These are phyloP conservation scores for Cladophialophora carrionii DNA, from an alignment of 2,329 filamentous ascomycete genomes.

Conservation along the genomic window DNA sequence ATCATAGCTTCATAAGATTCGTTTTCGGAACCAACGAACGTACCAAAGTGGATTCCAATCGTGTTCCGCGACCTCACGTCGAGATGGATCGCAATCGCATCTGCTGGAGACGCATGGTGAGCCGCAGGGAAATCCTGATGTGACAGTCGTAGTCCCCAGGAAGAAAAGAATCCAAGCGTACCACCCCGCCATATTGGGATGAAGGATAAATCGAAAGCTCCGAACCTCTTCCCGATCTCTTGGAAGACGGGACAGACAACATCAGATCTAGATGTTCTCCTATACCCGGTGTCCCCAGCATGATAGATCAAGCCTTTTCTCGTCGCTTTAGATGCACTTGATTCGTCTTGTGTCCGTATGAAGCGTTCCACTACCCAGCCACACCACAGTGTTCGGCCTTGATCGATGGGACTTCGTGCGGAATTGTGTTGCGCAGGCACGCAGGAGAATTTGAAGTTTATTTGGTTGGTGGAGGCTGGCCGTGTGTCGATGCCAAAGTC, in stretches of 20 bases:
- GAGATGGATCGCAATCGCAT: constrained; percentile 53
- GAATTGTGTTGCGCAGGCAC: constrained; percentile 50
- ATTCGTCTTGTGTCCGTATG: constrained; percentile 43
- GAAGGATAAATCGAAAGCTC: constrained; percentile 55
- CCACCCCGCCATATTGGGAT: constrained; percentile 54
- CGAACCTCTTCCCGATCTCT: constrained; percentile 52
- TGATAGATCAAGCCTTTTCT: constrained; percentile 41
- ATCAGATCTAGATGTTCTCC: constrained; percentile 41
- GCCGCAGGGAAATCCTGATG: constrained; percentile 51
- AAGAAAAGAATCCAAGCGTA: constrained; percentile 32
- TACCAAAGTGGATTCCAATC: constrained; percentile 58
- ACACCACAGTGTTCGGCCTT: constrained; percentile 53
- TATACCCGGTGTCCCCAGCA: constrained; percentile 57
- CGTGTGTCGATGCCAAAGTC: constrained; percentile 18
- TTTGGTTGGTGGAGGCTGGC: constrained; percentile 26
- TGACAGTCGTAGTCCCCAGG: constrained; percentile 36
- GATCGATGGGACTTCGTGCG: constrained; percentile 48
- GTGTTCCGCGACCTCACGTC: constrained; percentile 53
- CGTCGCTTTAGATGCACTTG: constrained; percentile 21
- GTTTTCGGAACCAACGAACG: constrained; percentile 36
- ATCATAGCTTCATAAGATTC: constrained; percentile 28
- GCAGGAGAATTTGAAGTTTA: constrained; percentile 24
- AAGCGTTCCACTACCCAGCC: constrained; percentile 42
- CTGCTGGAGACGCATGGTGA: constrained; percentile 54
- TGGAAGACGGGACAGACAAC: constrained; percentile 54